Conservation (phyloP, 768 basidiomycete genomes). For the Leucosporidium scottii region DNA sequence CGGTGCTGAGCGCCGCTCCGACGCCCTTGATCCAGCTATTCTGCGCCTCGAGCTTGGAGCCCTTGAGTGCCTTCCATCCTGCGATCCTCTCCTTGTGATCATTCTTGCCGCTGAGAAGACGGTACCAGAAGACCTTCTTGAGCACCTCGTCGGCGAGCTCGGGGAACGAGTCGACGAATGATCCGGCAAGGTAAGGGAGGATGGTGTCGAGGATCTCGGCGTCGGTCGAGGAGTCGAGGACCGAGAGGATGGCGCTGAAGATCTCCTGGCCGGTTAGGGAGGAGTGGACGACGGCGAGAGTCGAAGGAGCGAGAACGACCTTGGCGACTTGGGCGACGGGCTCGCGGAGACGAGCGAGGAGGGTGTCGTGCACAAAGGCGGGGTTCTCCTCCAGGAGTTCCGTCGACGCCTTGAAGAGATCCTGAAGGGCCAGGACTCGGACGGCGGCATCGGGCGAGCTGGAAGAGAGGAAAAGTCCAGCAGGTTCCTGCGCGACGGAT, state of each 20-base stretch:
- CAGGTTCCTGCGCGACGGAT: background rate
- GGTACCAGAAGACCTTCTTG: constrained; percentile 18
- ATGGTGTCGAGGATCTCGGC: constrained; percentile 31
- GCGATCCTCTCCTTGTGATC: constrained; percentile 1
- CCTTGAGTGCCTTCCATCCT: background rate
- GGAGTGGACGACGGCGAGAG: constrained; percentile 45
- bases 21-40: constrained; percentile 23
- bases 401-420: constrained; percentile 47
- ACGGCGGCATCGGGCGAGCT: constrained; percentile 52
- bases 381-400: constrained; percentile 20
- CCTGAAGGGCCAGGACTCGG: constrained; percentile 56
- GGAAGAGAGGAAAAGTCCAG: constrained; percentile 13
- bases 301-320: constrained; percentile 54
- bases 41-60: constrained; percentile 3
- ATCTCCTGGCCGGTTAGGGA: constrained; percentile 30
- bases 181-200: constrained; percentile 45
- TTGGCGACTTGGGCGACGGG: constrained; percentile 56
- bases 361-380: constrained; percentile 52
- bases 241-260: constrained; percentile 32
- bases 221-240: constrained; percentile 21
- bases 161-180: constrained; percentile 50
- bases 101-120: constrained; percentile 11
- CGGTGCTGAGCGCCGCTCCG: background rate
- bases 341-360: constrained; percentile 66
- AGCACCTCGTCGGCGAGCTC: constrained; percentile 6